Conservation (phyloP, 495 filamentous ascomycete species). For the Tuber umbilicatum region DNA sequence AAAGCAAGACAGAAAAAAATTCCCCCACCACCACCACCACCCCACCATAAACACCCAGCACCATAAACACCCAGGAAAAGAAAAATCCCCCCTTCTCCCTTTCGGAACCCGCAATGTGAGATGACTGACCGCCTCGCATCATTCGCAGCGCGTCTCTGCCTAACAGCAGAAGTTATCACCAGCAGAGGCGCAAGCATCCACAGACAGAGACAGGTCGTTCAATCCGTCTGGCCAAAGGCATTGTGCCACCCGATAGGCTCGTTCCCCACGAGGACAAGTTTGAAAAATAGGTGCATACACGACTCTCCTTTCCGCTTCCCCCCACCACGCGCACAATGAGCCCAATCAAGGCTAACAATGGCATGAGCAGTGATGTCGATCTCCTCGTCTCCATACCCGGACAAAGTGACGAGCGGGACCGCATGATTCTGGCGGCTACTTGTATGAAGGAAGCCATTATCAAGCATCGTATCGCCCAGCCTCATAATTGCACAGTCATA, state of each 20-base stretch:
- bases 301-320: background rate
- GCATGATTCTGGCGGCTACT: conserved; percentile 5
- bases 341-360: background rate
- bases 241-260: conserved; percentile 21
- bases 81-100: conserved; percentile 6
- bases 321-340: background rate
- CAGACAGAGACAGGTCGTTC: background rate
- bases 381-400: conserved; percentile 26
- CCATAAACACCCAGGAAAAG: background rate
- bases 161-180: conserved; percentile 16
- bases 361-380: conserved; percentile 28
- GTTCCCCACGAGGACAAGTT: conserved; percentile 27
- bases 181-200: conserved; percentile 12
- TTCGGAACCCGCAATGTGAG: conserved; percentile 13
- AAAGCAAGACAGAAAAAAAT: background rate
- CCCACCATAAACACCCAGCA: background rate
- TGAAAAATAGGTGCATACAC: conserved; percentile 16
- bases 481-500: background rate
- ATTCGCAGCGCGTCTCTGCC: conserved; percentile 24
- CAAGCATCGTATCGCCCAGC: background rate
- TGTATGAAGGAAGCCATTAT: conserved; percentile 9
- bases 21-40: conserved; percentile 6
- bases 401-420: background rate
- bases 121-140: conserved; percentile 24
- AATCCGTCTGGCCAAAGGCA: conserved; percentile 19